Conservation (phyloP, 1,284 basidiomycete genomes). For the Moesziomyces sp. region DNA sequence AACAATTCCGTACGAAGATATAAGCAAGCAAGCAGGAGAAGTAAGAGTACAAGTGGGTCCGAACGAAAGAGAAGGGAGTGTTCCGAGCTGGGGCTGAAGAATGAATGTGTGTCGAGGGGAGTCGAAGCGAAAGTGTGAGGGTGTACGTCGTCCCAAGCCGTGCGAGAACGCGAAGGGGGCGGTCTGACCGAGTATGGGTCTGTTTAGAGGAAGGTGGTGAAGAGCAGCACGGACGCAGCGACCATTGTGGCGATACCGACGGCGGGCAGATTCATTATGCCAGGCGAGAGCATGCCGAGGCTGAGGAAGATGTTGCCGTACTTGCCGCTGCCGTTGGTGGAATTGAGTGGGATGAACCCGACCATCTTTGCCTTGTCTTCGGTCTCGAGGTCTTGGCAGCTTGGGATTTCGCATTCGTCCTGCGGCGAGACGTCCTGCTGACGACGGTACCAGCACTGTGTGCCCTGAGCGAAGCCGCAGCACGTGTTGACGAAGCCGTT, state of each 20-base stretch:
- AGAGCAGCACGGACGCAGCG: neutral
- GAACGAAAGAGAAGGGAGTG: neutral
- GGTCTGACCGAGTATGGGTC: neutral
- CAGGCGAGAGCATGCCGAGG: slow-evolving; percentile 23
- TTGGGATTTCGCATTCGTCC: slow-evolving; percentile 50
- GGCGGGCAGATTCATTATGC: slow-evolving; percentile 1
- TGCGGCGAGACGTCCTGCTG: slow-evolving; percentile 21
- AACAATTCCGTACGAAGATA: neutral
- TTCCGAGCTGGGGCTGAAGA: neutral
- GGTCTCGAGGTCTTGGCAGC: slow-evolving; percentile 36
- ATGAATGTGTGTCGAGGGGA: neutral
- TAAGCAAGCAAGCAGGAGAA: neutral
- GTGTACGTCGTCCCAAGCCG: slow-evolving; percentile 4
- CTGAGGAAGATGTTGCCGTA: slow-evolving; percentile 55
- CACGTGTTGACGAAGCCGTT: slow-evolving; percentile 54
- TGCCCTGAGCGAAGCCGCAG: slow-evolving; percentile 33
- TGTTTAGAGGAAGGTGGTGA: neutral
- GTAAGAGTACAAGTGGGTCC: slow-evolving; percentile 4
- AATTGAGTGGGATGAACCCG: slow-evolving; percentile 48
- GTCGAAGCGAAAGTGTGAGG: neutral
- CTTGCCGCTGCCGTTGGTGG: slow-evolving; percentile 52
- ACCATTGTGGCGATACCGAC: slow-evolving; percentile 4
- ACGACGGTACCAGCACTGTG: slow-evolving; percentile 48
- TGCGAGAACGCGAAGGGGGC: neutral
- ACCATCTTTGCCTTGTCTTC: slow-evolving; percentile 46